phyloP scores from a whole-genome alignment of 768 basidiomycete genomes.

The Russula virescens region DNA sequence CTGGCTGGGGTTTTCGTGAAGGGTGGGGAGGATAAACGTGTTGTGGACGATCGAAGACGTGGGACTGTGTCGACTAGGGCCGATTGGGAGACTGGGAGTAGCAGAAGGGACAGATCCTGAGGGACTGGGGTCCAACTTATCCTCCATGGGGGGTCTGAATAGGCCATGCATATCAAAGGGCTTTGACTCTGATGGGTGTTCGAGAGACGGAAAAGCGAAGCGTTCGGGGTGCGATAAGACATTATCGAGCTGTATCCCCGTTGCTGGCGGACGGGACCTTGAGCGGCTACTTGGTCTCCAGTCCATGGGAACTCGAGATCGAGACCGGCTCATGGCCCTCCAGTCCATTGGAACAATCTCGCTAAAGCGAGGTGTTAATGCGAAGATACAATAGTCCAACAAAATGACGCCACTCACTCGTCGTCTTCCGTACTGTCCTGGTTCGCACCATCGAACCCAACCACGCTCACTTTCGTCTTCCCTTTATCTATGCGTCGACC shows the following conservation, averaged over 20 bases:
- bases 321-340: conserved; percentile 85
- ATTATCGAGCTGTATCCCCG: conserved; percentile 27
- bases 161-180: conserved; percentile 45
- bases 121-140: conserved; percentile 25
- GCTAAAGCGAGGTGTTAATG: conserved; percentile 34
- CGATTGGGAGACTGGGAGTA: conserved; percentile 29
- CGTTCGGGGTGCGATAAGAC: conserved; percentile 24
- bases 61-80: conserved; percentile 31
- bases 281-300: conserved; percentile 79
- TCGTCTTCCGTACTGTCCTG: conserved; percentile 67
- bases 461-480: conserved; percentile 68
- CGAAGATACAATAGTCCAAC: conserved; percentile 22
- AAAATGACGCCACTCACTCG: conserved; percentile 51
- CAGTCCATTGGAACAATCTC: conserved; percentile 79
- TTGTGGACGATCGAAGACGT: conserved; percentile 25
- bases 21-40: conserved; percentile 19
- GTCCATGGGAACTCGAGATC: conserved; percentile 88
- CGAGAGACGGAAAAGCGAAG: conserved; percentile 25
- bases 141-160: conserved; percentile 25
- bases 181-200: conserved; percentile 21
- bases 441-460: conserved; percentile 74
- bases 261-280: conserved; percentile 61
- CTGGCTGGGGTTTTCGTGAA: conserved; percentile 19
- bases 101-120: conserved; percentile 21
- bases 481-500: conserved; percentile 78